phyloP scores from a whole-genome alignment of 2,329 filamentous ascomycete species.

The Epichloe aotearoae region DNA sequence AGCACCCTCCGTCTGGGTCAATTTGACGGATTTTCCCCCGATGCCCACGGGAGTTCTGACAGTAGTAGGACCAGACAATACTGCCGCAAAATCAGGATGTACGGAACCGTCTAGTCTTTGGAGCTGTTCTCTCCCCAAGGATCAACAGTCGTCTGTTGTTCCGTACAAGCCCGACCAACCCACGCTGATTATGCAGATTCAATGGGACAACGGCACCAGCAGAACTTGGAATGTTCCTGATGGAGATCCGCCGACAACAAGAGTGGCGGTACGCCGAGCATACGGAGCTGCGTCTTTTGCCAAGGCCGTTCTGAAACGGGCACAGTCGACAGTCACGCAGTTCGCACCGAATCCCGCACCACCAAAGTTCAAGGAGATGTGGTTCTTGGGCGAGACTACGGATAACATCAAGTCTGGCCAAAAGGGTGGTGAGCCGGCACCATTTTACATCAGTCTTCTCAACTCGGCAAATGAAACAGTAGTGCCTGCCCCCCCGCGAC shows the following conservation, averaged over 20 bases:
- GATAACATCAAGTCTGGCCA: conserved; percentile 52
- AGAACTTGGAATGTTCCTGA: conserved; percentile 36
- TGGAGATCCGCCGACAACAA: conserved; percentile 17
- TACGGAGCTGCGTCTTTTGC: conserved; percentile 13
- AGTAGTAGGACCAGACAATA: conserved; percentile 58
- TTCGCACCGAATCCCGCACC: conserved; percentile 42
- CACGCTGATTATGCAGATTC: conserved; percentile 67
- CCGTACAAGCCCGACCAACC: conserved; percentile 57
- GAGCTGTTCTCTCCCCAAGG: conserved; percentile 77
- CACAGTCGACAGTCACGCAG: conserved; percentile 6
- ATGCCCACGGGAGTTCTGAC: conserved; percentile 76
- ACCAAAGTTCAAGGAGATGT: conserved; percentile 55
- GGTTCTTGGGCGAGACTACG: conserved; percentile 75
- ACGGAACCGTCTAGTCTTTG: conserved; percentile 62
- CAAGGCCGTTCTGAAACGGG: conserved; percentile 11
- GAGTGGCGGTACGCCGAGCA: conserved; percentile 14
- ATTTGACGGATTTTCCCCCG: conserved; percentile 73
- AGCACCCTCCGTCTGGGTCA: conserved; percentile 54
- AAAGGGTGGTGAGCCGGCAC: conserved; percentile 75
- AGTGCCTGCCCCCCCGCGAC: conserved; percentile 12
- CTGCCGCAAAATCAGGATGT: conserved; percentile 52
- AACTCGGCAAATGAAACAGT: conserved; percentile 25
- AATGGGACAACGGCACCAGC: conserved; percentile 49
- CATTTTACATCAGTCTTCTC: conserved; percentile 73
- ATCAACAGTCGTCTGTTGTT: conserved; percentile 50